These are phyloP conservation scores for Pleodorina starrii DNA, from an alignment of 139 green algal species.

Conservation along the genomic window DNA sequence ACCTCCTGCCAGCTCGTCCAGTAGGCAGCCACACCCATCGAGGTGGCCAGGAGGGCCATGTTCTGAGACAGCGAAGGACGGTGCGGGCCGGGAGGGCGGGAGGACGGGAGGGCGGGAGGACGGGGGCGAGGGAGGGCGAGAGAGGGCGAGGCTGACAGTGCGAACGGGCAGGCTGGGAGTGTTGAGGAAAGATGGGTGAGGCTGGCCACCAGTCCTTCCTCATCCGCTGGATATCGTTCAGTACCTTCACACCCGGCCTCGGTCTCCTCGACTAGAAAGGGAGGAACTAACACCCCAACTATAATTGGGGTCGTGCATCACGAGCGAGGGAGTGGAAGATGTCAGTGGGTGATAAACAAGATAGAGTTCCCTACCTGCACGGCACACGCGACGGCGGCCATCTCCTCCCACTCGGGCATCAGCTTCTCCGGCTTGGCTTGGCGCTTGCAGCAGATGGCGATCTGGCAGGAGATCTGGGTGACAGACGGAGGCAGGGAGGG, in stretches of 20 bases:
- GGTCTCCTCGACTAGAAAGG: no score
- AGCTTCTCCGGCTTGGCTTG: constrained; percentile 56
- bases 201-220: no score
- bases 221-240: no score
- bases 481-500: not conserved
- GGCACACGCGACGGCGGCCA: constrained; percentile 62
- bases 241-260: no score
- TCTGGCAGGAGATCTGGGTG: constrained; percentile 59
- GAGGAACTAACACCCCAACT: no score
- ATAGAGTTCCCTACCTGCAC: constrained; percentile 65
- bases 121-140: not conserved
- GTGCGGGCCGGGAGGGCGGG: not conserved
- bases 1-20: constrained; percentile 71
- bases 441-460: constrained; percentile 70
- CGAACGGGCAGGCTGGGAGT: not conserved
- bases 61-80: constrained; percentile 35
- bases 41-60: constrained; percentile 56
- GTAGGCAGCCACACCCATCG: constrained; percentile 63
- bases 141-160: not conserved
- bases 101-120: not conserved
- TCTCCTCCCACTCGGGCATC: constrained; percentile 79
- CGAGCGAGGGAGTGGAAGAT: no score
- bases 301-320: no score
- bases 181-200: not conserved
- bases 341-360: no score